Evolutionary conservation across 1,139 yeast genomes (phyloP).

Genomic region (Taphrina sp.): DNA sequence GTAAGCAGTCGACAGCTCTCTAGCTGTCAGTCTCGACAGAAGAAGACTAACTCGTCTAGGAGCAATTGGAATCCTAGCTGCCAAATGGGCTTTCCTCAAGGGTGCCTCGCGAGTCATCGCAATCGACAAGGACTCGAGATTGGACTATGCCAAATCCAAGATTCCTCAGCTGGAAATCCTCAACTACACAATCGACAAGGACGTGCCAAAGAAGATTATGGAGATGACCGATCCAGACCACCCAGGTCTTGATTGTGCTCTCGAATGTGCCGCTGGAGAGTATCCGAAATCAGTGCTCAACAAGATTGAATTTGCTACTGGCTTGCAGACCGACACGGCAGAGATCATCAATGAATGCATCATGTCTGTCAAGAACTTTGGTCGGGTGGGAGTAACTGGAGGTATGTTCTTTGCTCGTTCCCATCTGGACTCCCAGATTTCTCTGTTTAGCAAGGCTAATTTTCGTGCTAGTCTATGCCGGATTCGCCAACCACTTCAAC

Average conservation of each 20-base stretch:
- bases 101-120: conserved; percentile 34
- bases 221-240: conserved; percentile 24
- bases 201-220: conserved; percentile 27
- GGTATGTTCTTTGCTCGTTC: conserved; percentile 4
- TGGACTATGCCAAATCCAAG: conserved; percentile 28
- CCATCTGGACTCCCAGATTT: not conserved
- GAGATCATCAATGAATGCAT: conserved; percentile 33
- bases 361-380: conserved; percentile 32
- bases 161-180: conserved; percentile 27
- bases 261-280: conserved; percentile 34
- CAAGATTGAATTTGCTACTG: conserved; percentile 32
- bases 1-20: conserved; percentile 40
- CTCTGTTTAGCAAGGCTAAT: not conserved
- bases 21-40: too few species aligned
- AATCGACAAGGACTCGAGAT: conserved; percentile 33
- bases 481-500: conserved; percentile 33
- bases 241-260: conserved; percentile 33
- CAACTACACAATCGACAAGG: conserved; percentile 30
- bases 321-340: conserved; percentile 35
- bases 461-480: conserved; percentile 28
- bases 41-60: not conserved
- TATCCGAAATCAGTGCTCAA: conserved; percentile 32
- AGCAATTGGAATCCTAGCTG: conserved; percentile 46
- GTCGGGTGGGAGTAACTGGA: conserved; percentile 24
- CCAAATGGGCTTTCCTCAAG: conserved; percentile 31